Conservation (phyloP, 106 monocot species). For the Dioscorea dumetorum region DNA sequence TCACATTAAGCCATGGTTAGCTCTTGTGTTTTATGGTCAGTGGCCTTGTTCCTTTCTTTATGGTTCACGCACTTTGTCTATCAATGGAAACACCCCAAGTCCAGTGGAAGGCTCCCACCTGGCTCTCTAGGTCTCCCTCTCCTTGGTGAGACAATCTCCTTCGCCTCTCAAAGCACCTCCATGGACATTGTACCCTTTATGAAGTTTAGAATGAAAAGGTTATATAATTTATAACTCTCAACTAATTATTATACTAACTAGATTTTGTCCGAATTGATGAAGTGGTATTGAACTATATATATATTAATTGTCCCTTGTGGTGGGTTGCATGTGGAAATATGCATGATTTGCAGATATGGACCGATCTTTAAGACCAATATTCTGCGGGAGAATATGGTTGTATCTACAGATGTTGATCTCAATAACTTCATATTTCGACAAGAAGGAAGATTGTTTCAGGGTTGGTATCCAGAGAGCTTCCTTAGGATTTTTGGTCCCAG, state of each 20-base stretch:
- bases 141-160: neutral
- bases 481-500: neutral
- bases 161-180: neutral
- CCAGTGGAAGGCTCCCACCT: constrained; percentile 3
- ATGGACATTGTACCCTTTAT: neutral
- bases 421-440: neutral
- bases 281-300: too few species aligned
- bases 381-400: neutral
- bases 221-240: neutral
- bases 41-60: neutral
- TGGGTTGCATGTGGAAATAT: neutral
- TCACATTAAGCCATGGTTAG: too few species aligned
- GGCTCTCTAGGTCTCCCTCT: too few species aligned
- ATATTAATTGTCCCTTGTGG: too few species aligned
- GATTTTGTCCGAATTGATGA: neutral
- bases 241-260: neutral
- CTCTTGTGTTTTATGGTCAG: too few species aligned
- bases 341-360: neutral
- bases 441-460: neutral
- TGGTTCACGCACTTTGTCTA: neutral
- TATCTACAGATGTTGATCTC: neutral
- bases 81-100: neutral
- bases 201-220: constrained; percentile 3
- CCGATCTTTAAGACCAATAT: constrained; percentile 1
- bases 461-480: constrained; percentile 2